Conservation (phyloP, 108 stramenopile genomes). For the Heterococcus sp. region DNA sequence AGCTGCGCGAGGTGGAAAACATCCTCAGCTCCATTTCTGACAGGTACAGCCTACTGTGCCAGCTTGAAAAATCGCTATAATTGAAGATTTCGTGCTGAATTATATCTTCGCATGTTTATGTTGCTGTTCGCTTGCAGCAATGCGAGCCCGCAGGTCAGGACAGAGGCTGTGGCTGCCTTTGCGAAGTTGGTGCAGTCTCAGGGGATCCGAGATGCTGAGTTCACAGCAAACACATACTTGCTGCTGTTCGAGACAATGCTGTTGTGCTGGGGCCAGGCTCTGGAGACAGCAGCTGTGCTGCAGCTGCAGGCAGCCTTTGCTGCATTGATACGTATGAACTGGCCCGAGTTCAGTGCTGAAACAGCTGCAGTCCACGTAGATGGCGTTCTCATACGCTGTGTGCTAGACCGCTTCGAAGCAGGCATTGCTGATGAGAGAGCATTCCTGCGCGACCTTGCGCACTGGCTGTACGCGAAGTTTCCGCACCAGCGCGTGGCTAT, state of each 20-base stretch:
- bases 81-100: too few relatives aligned
- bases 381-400: constrained; percentile 7
- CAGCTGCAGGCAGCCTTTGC: not conserved
- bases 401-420: constrained; percentile 18
- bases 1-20: too few relatives aligned
- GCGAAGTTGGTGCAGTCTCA: constrained; percentile 8
- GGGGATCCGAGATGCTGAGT: constrained; percentile 18
- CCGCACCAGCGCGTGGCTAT: constrained; percentile 15
- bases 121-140: not conserved
- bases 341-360: constrained; percentile 19
- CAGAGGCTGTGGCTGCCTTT: not conserved
- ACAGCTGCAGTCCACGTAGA: constrained; percentile 3
- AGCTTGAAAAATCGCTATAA: too few relatives aligned
- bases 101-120: too few relatives aligned
- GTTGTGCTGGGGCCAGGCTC: constrained; percentile 4
- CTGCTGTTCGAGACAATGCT: not conserved
- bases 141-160: not conserved
- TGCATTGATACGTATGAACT: not conserved
- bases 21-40: too few relatives aligned
- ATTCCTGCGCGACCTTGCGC: constrained; percentile 24
- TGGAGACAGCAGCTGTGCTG: not conserved
- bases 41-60: too few relatives aligned
- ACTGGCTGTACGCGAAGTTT: constrained; percentile 34
- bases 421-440: constrained; percentile 5
- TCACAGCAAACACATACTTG: constrained; percentile 11